These are phyloP conservation scores for Akanthomyces muscarius DNA, from an alignment of 2,329 filamentous ascomycete genomes.

Conservation along the genomic window DNA sequence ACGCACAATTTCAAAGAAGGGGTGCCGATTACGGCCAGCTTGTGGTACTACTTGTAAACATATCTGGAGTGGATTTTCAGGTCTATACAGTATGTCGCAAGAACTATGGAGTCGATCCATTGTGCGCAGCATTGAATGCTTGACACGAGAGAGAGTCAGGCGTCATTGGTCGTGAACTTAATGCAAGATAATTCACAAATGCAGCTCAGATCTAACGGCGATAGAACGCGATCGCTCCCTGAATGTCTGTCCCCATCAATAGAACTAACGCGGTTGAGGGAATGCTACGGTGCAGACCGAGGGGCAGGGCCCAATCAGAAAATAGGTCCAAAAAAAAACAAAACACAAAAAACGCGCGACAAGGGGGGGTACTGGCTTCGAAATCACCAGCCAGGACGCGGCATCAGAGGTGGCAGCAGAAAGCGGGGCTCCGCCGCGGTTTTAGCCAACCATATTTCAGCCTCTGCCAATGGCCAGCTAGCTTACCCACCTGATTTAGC, in stretches of 20 bases:
- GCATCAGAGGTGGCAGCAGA: background rate
- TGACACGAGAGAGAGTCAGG: background rate
- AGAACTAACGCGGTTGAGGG: slow-evolving; percentile 4
- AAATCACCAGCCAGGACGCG: slow-evolving; percentile 14
- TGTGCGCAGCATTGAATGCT: background rate
- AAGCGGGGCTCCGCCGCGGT: background rate
- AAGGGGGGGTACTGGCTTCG: slow-evolving; percentile 1
- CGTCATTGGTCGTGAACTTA: background rate
- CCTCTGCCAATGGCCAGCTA: background rate
- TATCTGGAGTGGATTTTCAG: background rate
- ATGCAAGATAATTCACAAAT: background rate
- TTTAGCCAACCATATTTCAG: slow-evolving; percentile 14
- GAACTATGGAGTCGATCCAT: background rate
- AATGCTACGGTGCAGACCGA: slow-evolving; percentile 4
- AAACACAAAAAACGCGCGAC: slow-evolving; percentile 18
- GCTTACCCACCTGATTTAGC: slow-evolving; percentile 14
- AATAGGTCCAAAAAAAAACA: slow-evolving; percentile 14
- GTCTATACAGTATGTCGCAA: background rate
- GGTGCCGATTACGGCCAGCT: too few relatives aligned
- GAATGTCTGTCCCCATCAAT: slow-evolving; percentile 13
- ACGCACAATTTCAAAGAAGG: too few relatives aligned
- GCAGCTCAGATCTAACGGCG: slow-evolving; percentile 16
- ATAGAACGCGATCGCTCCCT: slow-evolving; percentile 13
- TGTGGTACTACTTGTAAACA: too few relatives aligned
- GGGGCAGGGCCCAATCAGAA: slow-evolving; percentile 18